Conservation (phyloP, 1,284 basidiomycete species). For the Grifola frondosa region DNA sequence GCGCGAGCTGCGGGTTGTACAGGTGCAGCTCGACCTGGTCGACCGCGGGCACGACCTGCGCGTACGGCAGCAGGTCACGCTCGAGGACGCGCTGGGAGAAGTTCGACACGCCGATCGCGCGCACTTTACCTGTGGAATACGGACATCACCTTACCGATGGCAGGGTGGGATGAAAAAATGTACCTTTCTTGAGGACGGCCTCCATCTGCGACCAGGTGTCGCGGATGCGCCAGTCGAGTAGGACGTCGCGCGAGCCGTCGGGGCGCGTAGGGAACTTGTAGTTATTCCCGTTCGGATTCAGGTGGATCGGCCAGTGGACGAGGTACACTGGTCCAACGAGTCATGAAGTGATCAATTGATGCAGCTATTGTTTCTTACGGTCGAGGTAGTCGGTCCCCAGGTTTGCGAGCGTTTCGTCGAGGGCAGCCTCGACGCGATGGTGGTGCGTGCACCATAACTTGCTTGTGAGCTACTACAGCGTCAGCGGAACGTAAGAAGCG, state of each 20-base stretch:
- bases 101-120: conserved; percentile 61
- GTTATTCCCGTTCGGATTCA: conserved; percentile 76
- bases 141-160: too few relatives aligned
- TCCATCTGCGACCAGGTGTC: conserved; percentile 89
- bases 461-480: conserved; percentile 53
- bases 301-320: conserved; percentile 80
- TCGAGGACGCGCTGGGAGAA: conserved; percentile 48
- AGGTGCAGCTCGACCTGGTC: conserved; percentile 72
- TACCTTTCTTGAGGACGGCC: conserved; percentile 63
- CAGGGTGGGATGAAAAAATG: too few relatives aligned
- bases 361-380: conserved; percentile 39
- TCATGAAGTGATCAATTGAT: not conserved
- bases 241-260: conserved; percentile 69
- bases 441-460: conserved; percentile 76
- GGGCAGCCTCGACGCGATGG: conserved; percentile 68
- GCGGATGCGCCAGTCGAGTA: conserved; percentile 60
- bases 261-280: conserved; percentile 65
- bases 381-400: conserved; percentile 82
- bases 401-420: conserved; percentile 70
- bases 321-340: conserved; percentile 55
- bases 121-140: conserved; percentile 40
- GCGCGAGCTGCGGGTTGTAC: conserved; percentile 75
- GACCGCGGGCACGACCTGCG: conserved; percentile 52
- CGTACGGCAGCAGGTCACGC: conserved; percentile 40
- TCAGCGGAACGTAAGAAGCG: not conserved